Conservation (phyloP, 2,329 filamentous ascomycete genomes). For the Diaporthe australafricana region DNA sequence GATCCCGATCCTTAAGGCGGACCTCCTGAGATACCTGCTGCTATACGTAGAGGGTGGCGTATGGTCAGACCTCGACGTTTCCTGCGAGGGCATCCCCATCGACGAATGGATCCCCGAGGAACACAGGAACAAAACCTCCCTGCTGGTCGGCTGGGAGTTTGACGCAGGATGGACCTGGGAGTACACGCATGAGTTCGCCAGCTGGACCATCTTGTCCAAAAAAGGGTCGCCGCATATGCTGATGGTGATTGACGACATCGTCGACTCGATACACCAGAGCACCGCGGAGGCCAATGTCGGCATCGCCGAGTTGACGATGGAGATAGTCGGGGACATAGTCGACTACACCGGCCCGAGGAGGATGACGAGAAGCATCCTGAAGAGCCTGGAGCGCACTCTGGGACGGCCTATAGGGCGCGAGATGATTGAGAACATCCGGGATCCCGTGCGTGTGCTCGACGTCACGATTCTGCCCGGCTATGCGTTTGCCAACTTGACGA, state of each 20-base stretch:
- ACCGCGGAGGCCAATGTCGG: slow-evolving; percentile 23
- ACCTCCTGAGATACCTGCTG: slow-evolving; percentile 77
- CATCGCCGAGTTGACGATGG: slow-evolving; percentile 29
- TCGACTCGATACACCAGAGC: slow-evolving; percentile 12
- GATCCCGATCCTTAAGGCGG: slow-evolving; percentile 65
- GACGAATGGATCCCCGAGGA: slow-evolving; percentile 49
- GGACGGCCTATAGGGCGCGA: not conserved
- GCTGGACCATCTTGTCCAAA: slow-evolving; percentile 39
- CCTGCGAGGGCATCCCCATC: slow-evolving; percentile 48
- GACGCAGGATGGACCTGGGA: slow-evolving; percentile 38
- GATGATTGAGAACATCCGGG: not conserved
- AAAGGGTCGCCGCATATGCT: slow-evolving; percentile 35
- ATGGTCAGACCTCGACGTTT: slow-evolving; percentile 66
- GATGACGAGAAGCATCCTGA: slow-evolving; percentile 35
- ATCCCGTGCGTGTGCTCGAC: not conserved
- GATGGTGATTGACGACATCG: slow-evolving; percentile 38
- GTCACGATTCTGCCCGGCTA: slow-evolving; percentile 21
- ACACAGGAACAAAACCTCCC: slow-evolving; percentile 29
- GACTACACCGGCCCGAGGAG: slow-evolving; percentile 38
- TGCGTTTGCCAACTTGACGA: slow-evolving; percentile 5
- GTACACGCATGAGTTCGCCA: slow-evolving; percentile 38
- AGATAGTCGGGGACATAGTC: slow-evolving; percentile 38
- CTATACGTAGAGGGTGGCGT: slow-evolving; percentile 82
- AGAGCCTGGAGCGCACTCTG: slow-evolving; percentile 27
- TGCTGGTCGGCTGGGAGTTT: slow-evolving; percentile 46